Conservation (phyloP, 78 protist genomes). For the Cyanophora paradoxa region DNA sequence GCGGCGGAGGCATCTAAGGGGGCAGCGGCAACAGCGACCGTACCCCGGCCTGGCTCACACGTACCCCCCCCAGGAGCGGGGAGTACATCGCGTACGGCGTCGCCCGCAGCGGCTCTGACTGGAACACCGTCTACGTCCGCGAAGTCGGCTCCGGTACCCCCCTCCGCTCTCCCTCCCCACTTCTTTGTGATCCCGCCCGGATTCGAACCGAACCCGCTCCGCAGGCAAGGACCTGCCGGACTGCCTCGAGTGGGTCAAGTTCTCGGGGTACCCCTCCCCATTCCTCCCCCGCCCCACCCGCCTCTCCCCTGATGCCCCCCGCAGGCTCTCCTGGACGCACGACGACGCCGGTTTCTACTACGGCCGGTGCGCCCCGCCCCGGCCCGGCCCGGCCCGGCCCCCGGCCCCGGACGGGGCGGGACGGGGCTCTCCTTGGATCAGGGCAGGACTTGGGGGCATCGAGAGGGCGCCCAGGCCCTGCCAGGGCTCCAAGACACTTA, state of each 20-base stretch:
- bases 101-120: constrained; percentile 66
- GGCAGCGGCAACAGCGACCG: no score
- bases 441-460: no score
- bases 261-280: no score
- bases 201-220: neutral
- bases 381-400: neutral
- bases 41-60: no score
- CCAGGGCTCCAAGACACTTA: neutral
- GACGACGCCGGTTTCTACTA: constrained; percentile 71
- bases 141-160: neutral
- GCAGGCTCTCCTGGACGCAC: constrained; percentile 48
- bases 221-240: constrained; percentile 32
- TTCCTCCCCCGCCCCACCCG: no score
- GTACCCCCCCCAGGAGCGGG: constrained; percentile 33
- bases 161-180: no score
- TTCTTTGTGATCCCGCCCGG: no score
- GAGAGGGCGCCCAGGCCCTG: neutral
- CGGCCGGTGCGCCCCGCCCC: constrained; percentile 17
- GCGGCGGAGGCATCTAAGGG: no score
- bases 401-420: neutral
- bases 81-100: constrained; percentile 38
- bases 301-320: no score
- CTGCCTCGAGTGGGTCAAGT: constrained; percentile 68
- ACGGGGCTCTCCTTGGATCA: neutral
- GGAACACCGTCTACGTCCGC: constrained; percentile 53